phyloP scores from a whole-genome alignment of 495 filamentous ascomycete species.

The Mytilinidion resinicola region DNA sequence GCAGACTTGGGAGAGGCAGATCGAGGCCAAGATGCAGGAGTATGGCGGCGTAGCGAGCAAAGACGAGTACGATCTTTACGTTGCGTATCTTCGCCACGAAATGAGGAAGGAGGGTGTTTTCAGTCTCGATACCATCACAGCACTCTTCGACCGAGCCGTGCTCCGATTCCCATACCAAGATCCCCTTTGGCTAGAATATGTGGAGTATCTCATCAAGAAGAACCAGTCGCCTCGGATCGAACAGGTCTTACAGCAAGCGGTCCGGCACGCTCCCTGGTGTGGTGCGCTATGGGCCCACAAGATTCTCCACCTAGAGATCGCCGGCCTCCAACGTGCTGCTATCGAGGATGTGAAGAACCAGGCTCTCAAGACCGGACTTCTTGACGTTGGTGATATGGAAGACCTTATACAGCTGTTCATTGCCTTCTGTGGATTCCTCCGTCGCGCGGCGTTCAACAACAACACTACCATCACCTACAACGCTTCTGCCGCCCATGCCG shows the following conservation, averaged over 20 bases:
- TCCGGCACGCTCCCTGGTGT: slow-evolving; percentile 85
- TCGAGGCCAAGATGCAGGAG: no score
- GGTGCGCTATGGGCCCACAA: slow-evolving; percentile 86
- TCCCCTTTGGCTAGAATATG: slow-evolving; percentile 71
- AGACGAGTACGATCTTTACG: slow-evolving; percentile 34
- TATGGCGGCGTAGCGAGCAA: no score
- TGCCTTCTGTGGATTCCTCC: slow-evolving; percentile 88
- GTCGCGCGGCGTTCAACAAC: slow-evolving; percentile 68
- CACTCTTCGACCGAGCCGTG: slow-evolving; percentile 68
- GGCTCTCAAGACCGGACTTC: slow-evolving; percentile 73
- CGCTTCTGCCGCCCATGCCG: slow-evolving; percentile 25
- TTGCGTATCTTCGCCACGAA: slow-evolving; percentile 83
- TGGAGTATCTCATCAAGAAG: slow-evolving; percentile 60
- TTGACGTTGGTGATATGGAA: slow-evolving; percentile 69
- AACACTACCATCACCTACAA: slow-evolving; percentile 38
- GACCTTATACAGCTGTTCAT: slow-evolving; percentile 83
- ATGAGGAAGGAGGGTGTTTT: slow-evolving; percentile 45
- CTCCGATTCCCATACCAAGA: slow-evolving; percentile 65
- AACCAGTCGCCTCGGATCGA: slow-evolving; percentile 29
- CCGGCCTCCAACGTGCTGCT: slow-evolving; percentile 63
- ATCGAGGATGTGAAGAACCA: slow-evolving; percentile 87
- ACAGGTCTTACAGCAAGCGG: slow-evolving; percentile 64
- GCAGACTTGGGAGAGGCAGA: no score
- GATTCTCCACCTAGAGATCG: slow-evolving; percentile 72
- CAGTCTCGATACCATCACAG: slow-evolving; percentile 59